Base-by-base conservation (phyloP, 176 grass and related monocot genomes). In the Saccharum spontaneum region DNA sequence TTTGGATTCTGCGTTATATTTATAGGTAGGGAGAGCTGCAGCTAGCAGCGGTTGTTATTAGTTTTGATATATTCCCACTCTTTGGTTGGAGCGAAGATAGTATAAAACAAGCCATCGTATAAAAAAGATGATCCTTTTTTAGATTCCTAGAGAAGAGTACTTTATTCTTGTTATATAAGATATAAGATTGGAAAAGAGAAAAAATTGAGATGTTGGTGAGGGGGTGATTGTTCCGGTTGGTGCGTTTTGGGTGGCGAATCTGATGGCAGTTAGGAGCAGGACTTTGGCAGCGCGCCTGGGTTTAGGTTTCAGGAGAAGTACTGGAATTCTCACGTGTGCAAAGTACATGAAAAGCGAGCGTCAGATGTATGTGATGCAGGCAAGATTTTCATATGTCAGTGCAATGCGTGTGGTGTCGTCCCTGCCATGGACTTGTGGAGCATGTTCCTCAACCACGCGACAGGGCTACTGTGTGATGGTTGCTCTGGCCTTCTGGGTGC, bases 211-310 rank as follows among this genome's bases (percentile, higher is more conserved):
- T 65, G 66, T 44, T 67, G 59, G 54, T 79, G 66, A 41, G 15
- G 41, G 41, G 31, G 74, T 73, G 66, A 82, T 45, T 37, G 44
- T 4, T 82, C 64, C 5, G 73, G 44, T 79, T 83, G 88, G 84
- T 87, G 75, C 17, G 68, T 24, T 84, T 20, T 90, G 30, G 89
- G 89, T 87, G 89, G 89, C 30, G 61, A 90, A 83, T 90, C 80
- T 83, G 80, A 80, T 84, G 75, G 59, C 31, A 23, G 75, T 90
- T 90, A 76, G 82, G 76, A 85, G 43, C 43, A 82, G n/a, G 59
- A 62, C 3, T 26, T 13, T 62, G 59, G 23, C 12, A 39, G 40
- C 34, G 34, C 34, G 34, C 34, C 34, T 36, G 0, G 10, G 20
- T 6, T 71, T 31, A 40, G 33, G 46, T 69, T 54, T 30, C 38